phyloP scores from a whole-genome alignment of 1,139 yeast species.

The Taiozyma sp. region DNA sequence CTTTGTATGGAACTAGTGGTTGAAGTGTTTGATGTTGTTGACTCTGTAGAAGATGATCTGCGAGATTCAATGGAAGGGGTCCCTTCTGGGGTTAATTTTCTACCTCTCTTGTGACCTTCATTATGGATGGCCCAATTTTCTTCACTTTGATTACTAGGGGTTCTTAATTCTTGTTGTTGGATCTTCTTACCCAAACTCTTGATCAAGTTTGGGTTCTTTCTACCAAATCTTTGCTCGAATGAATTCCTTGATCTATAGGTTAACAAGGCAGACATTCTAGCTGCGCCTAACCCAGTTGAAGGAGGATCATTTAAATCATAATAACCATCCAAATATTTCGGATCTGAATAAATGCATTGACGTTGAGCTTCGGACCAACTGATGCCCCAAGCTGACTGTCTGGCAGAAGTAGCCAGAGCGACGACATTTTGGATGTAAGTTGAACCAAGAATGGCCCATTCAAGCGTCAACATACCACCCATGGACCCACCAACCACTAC shows the following conservation, averaged over 20 bases:
- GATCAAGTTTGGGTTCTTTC: slow-evolving; percentile 54
- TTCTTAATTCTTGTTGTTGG: slow-evolving; percentile 19
- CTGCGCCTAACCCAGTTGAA: slow-evolving; percentile 83
- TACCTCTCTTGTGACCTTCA: slow-evolving; percentile 46
- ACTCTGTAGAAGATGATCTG: slow-evolving; percentile 11
- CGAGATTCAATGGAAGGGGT: slow-evolving; percentile 17
- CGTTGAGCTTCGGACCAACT: slow-evolving; percentile 99
- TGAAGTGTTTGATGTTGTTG: slow-evolving; percentile 15
- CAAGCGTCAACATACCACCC: slow-evolving; percentile 99
- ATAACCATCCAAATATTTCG: slow-evolving; percentile 86
- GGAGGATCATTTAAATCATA: slow-evolving; percentile 79
- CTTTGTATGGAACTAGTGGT: slow-evolving; percentile 23
- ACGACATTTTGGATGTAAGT: slow-evolving; percentile 68
- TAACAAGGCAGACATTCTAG: slow-evolving; percentile 92
- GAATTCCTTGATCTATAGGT: slow-evolving; percentile 92
- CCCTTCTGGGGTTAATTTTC: slow-evolving; percentile 16
- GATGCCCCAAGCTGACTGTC: slow-evolving; percentile 97
- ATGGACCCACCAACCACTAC: slow-evolving; percentile 93
- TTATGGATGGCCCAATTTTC: slow-evolving; percentile 61
- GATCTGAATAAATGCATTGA: slow-evolving; percentile 92
- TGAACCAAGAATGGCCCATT: slow-evolving; percentile 74
- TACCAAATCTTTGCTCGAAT: slow-evolving; percentile 85
- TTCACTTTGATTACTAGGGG: slow-evolving; percentile 38
- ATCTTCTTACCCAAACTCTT: slow-evolving; percentile 24
- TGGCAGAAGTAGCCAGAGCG: slow-evolving; percentile 90